Conservation (phyloP, 495 filamentous ascomycete species). For the Hyaloscypha variabilis region DNA sequence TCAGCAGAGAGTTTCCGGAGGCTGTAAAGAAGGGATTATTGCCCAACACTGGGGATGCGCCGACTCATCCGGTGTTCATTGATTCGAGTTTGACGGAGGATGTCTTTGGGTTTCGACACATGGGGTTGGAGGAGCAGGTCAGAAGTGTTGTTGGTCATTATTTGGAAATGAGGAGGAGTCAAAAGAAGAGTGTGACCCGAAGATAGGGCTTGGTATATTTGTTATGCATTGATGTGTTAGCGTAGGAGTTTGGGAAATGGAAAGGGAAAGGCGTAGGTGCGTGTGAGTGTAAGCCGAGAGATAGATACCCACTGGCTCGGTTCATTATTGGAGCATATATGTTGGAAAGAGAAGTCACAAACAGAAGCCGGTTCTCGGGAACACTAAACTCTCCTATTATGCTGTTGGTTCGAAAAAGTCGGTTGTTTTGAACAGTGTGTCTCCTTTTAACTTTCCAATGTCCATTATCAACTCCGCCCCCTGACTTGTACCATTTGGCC, state of each 20-base stretch:
- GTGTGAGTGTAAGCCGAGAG: neutral
- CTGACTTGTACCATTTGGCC: too few species aligned
- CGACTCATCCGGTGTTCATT: neutral
- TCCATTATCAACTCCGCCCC: too few species aligned
- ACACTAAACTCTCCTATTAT: too few species aligned
- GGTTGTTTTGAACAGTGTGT: too few species aligned
- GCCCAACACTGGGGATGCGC: conserved; percentile 34
- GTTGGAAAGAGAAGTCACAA: too few species aligned
- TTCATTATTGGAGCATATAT: neutral
- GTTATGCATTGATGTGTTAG: neutral
- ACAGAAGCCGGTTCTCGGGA: too few species aligned
- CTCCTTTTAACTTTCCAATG: too few species aligned
- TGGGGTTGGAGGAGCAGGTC: conserved; percentile 8
- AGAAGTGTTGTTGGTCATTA: conserved; percentile 10
- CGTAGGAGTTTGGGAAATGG: neutral
- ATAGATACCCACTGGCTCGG: neutral
- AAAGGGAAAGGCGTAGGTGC: neutral
- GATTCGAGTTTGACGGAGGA: conserved; percentile 7
- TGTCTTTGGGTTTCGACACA: neutral
- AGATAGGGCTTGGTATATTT: neutral
- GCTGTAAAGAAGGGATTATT: conserved; percentile 40
- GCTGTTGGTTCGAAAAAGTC: too few species aligned
- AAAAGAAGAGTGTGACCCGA: neutral
- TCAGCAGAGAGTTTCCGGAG: conserved; percentile 38
- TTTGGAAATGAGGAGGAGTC: neutral